Percentiles rank a stretch among this genome's conserved stretches.
Conservation (phyloP, 75 land plant genomes). For the Pinus taeda region DNA sequence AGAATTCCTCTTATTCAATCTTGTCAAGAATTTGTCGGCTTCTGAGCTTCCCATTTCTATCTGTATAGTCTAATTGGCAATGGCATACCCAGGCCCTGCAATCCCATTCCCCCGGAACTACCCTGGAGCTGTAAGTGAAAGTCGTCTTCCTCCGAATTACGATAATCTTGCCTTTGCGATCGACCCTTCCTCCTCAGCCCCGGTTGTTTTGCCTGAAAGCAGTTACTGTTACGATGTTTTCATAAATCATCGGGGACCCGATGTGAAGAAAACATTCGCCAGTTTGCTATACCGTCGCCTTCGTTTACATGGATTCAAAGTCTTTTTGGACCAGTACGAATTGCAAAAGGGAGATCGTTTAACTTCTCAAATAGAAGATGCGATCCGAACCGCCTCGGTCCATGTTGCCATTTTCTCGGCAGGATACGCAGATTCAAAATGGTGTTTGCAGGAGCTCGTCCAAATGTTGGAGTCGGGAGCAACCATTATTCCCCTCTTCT, state of each 20-base stretch:
- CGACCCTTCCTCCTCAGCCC: too few relatives aligned
- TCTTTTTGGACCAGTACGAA: neutral
- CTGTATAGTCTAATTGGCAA: too few relatives aligned
- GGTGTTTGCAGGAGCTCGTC: neutral
- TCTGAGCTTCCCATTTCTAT: too few relatives aligned
- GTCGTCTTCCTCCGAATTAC: too few relatives aligned
- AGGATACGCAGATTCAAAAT: neutral
- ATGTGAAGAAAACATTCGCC: neutral
- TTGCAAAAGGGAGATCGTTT: neutral
- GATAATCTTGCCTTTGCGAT: too few relatives aligned
- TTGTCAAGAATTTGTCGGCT: too few relatives aligned
- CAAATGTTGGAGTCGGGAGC: neutral
- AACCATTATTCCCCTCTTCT: neutral
- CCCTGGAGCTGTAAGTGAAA: too few relatives aligned
- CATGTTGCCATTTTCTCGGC: neutral
- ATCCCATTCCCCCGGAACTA: too few relatives aligned
- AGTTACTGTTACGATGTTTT: neutral
- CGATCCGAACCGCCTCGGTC: neutral
- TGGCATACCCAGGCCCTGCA: too few relatives aligned
- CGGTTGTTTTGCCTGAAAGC: too few relatives aligned
- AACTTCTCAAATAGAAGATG: neutral
- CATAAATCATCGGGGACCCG: neutral
- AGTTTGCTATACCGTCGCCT: neutral
- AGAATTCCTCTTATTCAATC: too few relatives aligned
- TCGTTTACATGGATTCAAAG: neutral